phyloP scores from a whole-genome alignment of 768 basidiomycete genomes.

The Daedaleopsis nitida region DNA sequence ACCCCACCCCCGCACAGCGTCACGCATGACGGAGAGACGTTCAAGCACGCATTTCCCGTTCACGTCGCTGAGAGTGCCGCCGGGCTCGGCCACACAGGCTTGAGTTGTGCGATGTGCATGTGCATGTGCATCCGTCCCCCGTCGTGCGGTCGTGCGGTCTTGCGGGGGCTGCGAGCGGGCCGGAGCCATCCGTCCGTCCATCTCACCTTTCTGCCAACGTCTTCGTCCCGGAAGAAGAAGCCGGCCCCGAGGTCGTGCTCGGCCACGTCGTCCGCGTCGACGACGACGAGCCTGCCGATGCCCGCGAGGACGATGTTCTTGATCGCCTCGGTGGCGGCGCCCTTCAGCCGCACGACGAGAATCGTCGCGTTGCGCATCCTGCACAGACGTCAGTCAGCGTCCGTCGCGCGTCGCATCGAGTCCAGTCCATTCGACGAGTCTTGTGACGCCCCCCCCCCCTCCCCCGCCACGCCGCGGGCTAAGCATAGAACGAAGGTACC shows the following conservation, averaged over 20 bases:
- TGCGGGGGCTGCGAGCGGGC: no score
- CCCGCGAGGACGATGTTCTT: conserved; percentile 98
- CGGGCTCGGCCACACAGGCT: neutral
- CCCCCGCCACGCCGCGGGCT: neutral
- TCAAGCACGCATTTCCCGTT: neutral
- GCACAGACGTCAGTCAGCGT: conserved; percentile 6
- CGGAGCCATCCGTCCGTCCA: neutral
- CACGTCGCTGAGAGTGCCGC: conserved; percentile 3
- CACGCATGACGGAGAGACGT: neutral
- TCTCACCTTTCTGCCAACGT: conserved; percentile 84
- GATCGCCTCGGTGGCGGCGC: conserved; percentile 89
- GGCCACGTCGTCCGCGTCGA: conserved; percentile 74
- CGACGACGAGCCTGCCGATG: conserved; percentile 84
- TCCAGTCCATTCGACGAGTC: no score
- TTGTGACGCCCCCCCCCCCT: neutral
- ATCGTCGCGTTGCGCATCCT: conserved; percentile 96
- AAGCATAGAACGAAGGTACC: conserved; percentile 1
- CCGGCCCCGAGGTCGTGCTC: conserved; percentile 90
- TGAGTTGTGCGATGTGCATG: neutral
- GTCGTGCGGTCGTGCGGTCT: neutral
- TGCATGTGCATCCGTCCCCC: neutral
- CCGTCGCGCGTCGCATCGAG: neutral
- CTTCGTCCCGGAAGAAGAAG: conserved; percentile 92
- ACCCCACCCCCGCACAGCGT: neutral
- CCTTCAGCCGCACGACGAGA: conserved; percentile 74